Evolutionary conservation across 257 asterid species (phyloP).

Genomic region (Euphrasia confusa): DNA sequence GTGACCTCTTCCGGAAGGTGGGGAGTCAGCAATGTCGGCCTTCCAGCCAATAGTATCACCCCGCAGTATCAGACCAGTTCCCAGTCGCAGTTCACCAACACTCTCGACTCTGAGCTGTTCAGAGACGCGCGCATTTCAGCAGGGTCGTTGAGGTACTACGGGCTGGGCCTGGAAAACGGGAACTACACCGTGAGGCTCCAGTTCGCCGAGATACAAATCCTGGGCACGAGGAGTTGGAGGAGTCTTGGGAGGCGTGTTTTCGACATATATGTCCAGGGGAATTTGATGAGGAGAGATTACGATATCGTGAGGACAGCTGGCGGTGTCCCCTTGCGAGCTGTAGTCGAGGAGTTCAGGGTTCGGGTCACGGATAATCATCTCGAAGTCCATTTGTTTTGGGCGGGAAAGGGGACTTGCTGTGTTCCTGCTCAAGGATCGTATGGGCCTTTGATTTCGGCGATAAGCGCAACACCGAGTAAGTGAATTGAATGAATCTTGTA

Average conservation of each 20-base stretch:
- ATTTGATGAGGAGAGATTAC: conserved; percentile 46
- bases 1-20: conserved; percentile 40
- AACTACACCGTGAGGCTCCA: conserved; percentile 63
- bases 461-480: conserved; percentile 68
- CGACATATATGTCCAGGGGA: conserved; percentile 77
- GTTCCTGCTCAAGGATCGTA: conserved; percentile 59
- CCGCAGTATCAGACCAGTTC: conserved; percentile 32
- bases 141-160: conserved; percentile 79
- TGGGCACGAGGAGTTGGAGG: conserved; percentile 39
- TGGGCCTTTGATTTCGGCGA: conserved; percentile 74
- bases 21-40: conserved; percentile 79
- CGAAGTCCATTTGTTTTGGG: conserved; percentile 85
- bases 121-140: conserved; percentile 62
- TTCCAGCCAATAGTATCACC: conserved; percentile 28
- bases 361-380: conserved; percentile 58
- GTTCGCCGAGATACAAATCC: conserved; percentile 55
- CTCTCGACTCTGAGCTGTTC: conserved; percentile 59
- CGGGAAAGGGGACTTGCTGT: conserved; percentile 88
- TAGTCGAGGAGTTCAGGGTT: conserved; percentile 33
- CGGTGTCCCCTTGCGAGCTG: conserved; percentile 43
- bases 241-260: conserved; percentile 70
- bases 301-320: conserved; percentile 61
- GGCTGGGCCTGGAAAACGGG: conserved; percentile 75
- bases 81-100: conserved; percentile 42
- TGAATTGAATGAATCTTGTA: conserved; percentile 2